phyloP scores from a whole-genome alignment of 2,329 filamentous ascomycete species.

The Lachnellula suecica region DNA sequence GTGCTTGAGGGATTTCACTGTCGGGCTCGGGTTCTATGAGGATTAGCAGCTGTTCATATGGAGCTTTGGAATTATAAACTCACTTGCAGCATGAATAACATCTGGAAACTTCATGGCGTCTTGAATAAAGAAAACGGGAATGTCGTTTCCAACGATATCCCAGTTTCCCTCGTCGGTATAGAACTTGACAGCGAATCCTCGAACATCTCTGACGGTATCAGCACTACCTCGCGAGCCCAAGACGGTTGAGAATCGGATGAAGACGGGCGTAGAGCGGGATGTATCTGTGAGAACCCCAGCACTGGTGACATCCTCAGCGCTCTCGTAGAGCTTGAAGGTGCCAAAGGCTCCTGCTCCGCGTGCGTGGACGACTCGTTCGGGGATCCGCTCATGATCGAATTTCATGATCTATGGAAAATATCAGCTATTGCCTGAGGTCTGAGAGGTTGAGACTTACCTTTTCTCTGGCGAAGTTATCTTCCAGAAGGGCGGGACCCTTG shows the following conservation, averaged over 20 bases:
- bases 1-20: slow-evolving; percentile 69
- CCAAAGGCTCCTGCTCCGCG: slow-evolving; percentile 65
- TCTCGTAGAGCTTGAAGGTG: slow-evolving; percentile 65
- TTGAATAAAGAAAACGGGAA: slow-evolving; percentile 75
- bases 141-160: slow-evolving; percentile 74
- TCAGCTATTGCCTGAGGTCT: neutral
- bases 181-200: slow-evolving; percentile 76
- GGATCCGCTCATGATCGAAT: slow-evolving; percentile 74
- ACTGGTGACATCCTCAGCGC: slow-evolving; percentile 59
- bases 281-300: slow-evolving; percentile 69
- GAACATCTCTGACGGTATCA: slow-evolving; percentile 80
- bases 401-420: slow-evolving; percentile 56
- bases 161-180: slow-evolving; percentile 79
- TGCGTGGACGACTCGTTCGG: slow-evolving; percentile 66
- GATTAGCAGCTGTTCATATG: slow-evolving; percentile 44
- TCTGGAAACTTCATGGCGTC: slow-evolving; percentile 75
- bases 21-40: slow-evolving; percentile 65
- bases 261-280: slow-evolving; percentile 63
- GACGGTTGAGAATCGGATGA: slow-evolving; percentile 77
- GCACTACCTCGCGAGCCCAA: slow-evolving; percentile 73
- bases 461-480: slow-evolving; percentile 71
- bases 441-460: slow-evolving; percentile 51
- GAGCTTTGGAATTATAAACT: slow-evolving; percentile 4
- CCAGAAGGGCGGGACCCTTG: slow-evolving; percentile 66
- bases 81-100: slow-evolving; percentile 49